Evolutionary conservation across 257 asterid genomes (phyloP), one percentile per base, ranked within the genome.

Genomic region (Ilex asprella): DNA sequence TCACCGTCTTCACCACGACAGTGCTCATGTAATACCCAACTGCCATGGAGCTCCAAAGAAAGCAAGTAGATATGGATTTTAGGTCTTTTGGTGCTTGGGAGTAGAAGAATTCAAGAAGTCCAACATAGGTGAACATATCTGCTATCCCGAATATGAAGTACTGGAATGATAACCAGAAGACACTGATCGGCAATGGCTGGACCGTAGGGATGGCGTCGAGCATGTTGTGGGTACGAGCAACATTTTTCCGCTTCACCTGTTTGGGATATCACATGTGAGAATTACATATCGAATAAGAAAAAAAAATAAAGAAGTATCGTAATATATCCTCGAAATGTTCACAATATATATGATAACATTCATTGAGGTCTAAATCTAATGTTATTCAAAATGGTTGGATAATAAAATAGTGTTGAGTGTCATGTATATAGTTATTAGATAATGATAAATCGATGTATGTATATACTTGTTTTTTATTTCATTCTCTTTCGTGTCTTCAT

Each of bases 121-220:
- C 96, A 0, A 85, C 89, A 58, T 78, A 88, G 0, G 96, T 88
- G 60, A 88, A 85, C 92, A 88, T 77, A 55, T 88, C 95, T 1
- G 95, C 96, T 0, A 88, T 82, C 60, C 96, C 96, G 30, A 88
- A 88, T 53, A 86, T 83, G 66, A 85, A 85, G 67, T 78, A 88
- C 81, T 88, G 96, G n/a, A 88, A 68, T 8, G 89, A 66, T 11
- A 88, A 75, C 95, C 96, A 88, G 67, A 88, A 85, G 0, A 85
- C 95, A 57, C 81, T 83, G 12, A 88, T 88, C 0, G 96, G 96
- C 49, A 88, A 78, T 12, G 96, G 84, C 68, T 76, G 74, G 12
- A 80, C 32, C 2, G 72, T 4, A 0, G 95, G 89, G 63, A 68
- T 77, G 2, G 84, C 92, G 10, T 88, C 92, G 0, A 88, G 61